These are phyloP conservation scores for Sporothrix schenckii DNA, from an alignment of 2,329 filamentous ascomycete species.

Conservation along the genomic window DNA sequence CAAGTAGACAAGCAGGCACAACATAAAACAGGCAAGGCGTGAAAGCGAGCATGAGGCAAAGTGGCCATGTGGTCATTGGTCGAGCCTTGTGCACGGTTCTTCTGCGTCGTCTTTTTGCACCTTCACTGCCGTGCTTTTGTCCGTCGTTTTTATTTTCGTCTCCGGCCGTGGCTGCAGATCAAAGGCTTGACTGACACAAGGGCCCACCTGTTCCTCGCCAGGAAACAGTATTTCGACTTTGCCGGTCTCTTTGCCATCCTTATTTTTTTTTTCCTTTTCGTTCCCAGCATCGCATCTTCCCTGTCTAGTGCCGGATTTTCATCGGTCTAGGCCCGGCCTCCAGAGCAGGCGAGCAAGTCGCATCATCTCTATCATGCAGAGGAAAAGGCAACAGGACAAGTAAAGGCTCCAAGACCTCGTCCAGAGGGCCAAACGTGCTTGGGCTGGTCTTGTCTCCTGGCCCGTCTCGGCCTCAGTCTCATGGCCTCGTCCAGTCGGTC, in stretches of 20 bases:
- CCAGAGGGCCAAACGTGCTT: too few species aligned
- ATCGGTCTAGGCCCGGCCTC: conserved; percentile 11
- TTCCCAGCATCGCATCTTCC: too few species aligned
- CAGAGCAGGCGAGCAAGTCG: neutral
- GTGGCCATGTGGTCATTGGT: too few species aligned
- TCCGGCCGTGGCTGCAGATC: neutral
- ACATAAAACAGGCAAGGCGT: neutral
- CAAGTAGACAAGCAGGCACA: neutral
- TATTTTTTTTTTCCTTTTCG: neutral
- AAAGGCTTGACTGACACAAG: neutral
- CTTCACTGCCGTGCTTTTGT: neutral
- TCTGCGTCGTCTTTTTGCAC: too few species aligned
- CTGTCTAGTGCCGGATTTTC: neutral
- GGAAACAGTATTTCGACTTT: neutral
- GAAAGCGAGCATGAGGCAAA: too few species aligned
- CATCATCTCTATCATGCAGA: neutral
- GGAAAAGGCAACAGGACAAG: too few species aligned
- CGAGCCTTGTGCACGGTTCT: too few species aligned
- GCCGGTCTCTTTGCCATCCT: neutral
- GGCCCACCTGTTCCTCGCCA: neutral
- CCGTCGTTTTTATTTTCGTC: neutral
- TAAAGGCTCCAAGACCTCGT: too few species aligned
- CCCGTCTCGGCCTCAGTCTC: neutral
- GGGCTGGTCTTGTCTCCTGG: too few species aligned
- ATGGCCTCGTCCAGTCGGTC: neutral